These are phyloP conservation scores for Parmelia sp. DNA, from an alignment of 495 filamentous ascomycete genomes.

Conservation along the genomic window DNA sequence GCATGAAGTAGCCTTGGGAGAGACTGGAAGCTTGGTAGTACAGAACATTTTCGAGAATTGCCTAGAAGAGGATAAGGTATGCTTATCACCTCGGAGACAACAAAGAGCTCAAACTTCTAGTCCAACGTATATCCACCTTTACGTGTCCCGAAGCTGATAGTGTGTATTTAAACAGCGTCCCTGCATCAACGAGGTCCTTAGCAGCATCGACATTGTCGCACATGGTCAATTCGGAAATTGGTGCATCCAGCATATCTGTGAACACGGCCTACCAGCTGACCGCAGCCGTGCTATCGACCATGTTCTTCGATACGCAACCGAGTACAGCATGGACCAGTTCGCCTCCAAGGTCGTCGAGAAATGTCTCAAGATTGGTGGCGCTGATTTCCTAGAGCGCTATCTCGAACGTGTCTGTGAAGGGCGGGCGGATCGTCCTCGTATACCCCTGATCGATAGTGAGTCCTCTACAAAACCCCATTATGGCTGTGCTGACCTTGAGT, in stretches of 20 bases:
- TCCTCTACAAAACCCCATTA: slow-evolving; percentile 16
- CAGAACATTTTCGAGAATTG: slow-evolving; percentile 99
- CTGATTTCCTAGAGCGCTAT: slow-evolving; percentile 87
- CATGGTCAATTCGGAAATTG: slow-evolving; percentile 99
- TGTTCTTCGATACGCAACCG: slow-evolving; percentile 81
- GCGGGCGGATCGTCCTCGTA: slow-evolving; percentile 82
- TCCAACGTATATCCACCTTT: slow-evolving; percentile 1
- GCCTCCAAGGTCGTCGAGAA: slow-evolving; percentile 99
- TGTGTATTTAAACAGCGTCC: slow-evolving; percentile 58
- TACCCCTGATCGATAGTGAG: slow-evolving; percentile 91
- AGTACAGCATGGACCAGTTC: slow-evolving; percentile 99
- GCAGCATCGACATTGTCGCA: slow-evolving; percentile 87
- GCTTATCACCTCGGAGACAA: slow-evolving; percentile 16
- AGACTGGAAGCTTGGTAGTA: slow-evolving; percentile 95
- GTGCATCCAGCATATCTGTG: slow-evolving; percentile 99
- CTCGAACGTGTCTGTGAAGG: slow-evolving; percentile 90
- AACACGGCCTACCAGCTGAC: slow-evolving; percentile 87
- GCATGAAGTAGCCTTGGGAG: slow-evolving; percentile 95
- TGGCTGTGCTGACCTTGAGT: slow-evolving; percentile 29
- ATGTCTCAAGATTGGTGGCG: slow-evolving; percentile 91
- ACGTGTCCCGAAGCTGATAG: slow-evolving; percentile 27
- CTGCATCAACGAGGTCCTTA: slow-evolving; percentile 92
- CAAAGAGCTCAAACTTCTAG: neutral
- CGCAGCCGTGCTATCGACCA: slow-evolving; percentile 91
- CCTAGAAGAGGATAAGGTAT: slow-evolving; percentile 95